Base-by-base conservation (phyloP, 2,329 filamentous ascomycete species). In the Thermoascus crustaceus region DNA sequence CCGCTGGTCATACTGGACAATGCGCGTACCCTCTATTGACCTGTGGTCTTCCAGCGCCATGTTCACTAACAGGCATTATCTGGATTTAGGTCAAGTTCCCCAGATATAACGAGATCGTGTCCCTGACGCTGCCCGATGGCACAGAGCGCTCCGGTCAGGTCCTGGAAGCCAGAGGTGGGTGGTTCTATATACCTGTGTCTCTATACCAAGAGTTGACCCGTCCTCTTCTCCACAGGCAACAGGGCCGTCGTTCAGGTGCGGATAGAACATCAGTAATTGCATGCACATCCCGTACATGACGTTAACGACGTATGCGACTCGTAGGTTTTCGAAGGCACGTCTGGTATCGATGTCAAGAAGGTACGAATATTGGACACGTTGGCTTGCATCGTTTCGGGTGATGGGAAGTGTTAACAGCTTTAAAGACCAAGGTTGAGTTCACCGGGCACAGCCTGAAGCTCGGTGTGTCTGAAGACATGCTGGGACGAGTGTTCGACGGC, bases 281-380 rank as follows among this genome's bases (percentile, higher is more conserved):
- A 25, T 21, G 30, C 32, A 14, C 32, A 35, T 41, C 17, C 35
- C 21, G 33, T 21, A 27, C 33, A 37, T 37, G 41, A 22, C 39
- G 32, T 51, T 54, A 45, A 58, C 44, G 23, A 32, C 30, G 34
- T 30, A 38, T 27, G 59, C 44, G 32, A 41, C 46, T 44, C 35
- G 37, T 68, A 94, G 83, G 88, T 96, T 52, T 98, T 98, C 62
- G 91, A 98, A 69, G 91, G 91, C 53, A 98, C 91, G 45, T 70
- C 88, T 30, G 91, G 91, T 60, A 91, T 98, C 62, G 91, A 98
- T 76, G 91, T 98, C 48, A 95, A 96, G 76, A 98, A 79, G 84
- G 87, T 85, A 69, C n/a, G n/a, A n/a, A n/a, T n/a, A n/a, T 45
- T 21, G 25, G 64, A 30, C 19, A 35, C 26, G 11, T 19, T 39